Percentiles rank a stretch among this genome's conserved stretches.
These are phyloP conservation scores for Nicotiana knightiana DNA, from an alignment of 257 asterid species.

Conservation along the genomic window DNA sequence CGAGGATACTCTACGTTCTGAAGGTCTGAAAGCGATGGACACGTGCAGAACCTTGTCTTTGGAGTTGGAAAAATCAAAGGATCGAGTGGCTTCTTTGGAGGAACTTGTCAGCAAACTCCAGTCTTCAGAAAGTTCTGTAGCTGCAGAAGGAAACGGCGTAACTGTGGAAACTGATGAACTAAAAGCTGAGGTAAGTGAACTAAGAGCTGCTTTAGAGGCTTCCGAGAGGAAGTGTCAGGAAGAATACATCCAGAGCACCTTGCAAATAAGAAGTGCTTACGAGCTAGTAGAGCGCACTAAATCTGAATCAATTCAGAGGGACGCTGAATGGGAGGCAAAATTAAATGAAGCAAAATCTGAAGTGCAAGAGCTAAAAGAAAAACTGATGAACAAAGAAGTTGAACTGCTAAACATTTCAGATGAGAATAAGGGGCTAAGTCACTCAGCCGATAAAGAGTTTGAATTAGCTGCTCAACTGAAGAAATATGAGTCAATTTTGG, in stretches of 20 bases:
- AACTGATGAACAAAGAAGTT: slow-evolving; percentile 35
- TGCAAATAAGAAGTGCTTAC: slow-evolving; percentile 56
- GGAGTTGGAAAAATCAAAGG: slow-evolving; percentile 61
- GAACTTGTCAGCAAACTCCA: slow-evolving; percentile 44
- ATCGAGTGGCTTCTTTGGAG: slow-evolving; percentile 41
- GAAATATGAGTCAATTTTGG: slow-evolving; percentile 31
- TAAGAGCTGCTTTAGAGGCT: slow-evolving; percentile 56
- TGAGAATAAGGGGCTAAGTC: slow-evolving; percentile 21
- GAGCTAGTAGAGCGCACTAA: slow-evolving; percentile 57
- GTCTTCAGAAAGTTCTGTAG: slow-evolving; percentile 17
- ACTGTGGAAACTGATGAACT: slow-evolving; percentile 16
- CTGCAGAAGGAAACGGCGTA: slow-evolving; percentile 8
- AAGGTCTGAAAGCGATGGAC: slow-evolving; percentile 40
- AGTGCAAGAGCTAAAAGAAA: slow-evolving; percentile 39
- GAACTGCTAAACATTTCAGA: slow-evolving; percentile 16
- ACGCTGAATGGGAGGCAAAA: slow-evolving; percentile 50
- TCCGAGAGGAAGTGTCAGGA: slow-evolving; percentile 65
- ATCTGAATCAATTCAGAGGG: slow-evolving; percentile 35
- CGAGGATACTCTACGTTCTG: slow-evolving; percentile 43
- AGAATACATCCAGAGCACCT: slow-evolving; percentile 49
- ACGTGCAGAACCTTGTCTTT: slow-evolving; percentile 32
- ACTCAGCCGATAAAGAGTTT: slow-evolving; percentile 20
- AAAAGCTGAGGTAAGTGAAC: slow-evolving; percentile 27
- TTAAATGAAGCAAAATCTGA: slow-evolving; percentile 35
- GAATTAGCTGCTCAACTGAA: slow-evolving; percentile 25